Evolutionary conservation across 805 yeast genomes (phyloP), one percentile per base, ranked within the genome.

Genomic region (Isabelozyma heimii): DNA sequence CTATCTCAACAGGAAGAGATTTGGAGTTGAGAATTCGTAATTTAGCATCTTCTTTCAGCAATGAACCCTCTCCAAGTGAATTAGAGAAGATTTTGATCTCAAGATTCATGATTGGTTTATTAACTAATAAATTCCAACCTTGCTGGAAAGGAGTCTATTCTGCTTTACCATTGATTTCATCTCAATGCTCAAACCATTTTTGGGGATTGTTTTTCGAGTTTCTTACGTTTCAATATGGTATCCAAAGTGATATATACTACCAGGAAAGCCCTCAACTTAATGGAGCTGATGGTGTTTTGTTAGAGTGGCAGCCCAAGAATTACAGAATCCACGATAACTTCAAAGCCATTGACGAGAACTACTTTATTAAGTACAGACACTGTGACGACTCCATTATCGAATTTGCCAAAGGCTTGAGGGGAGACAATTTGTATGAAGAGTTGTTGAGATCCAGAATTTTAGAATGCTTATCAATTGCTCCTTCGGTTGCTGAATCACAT

Each of bases 71-170:
- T 12, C 51, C 54, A 6, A 43, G 60, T 5, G 44, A 45, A 0
- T 39, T 59, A 5, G 65, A 62, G 14, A 52, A 58, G 14, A 44
- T 45, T 5, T 43, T 61, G 8, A 49, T 67, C 37, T 77, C 87
- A 55, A 55, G 60, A 27, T 73, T 56, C 45, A 45, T 65, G 17
- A 61, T 73, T 47, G 98, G 98, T 33, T 75, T 87, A 51, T 67
- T 91, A 40, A 75, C 89, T 4, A 83, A 84, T 33, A 80, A 81
- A 49, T 90, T 92, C 56, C 87, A 89, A 48, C 98, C 98, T 0
- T 77, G 87, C 12, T 91, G 97, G 96, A 78, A 81, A 15, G 90
- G 87, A 5, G 87, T 87, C 1, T 69, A 76, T 47, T 92, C 85
- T 51, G 76, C 79, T 4, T 59, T 89, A 4, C 80, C 84, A 1